Evolutionary conservation across 2,329 filamentous ascomycete genomes (phyloP).

Genomic region (Didymella arachidicola): DNA sequence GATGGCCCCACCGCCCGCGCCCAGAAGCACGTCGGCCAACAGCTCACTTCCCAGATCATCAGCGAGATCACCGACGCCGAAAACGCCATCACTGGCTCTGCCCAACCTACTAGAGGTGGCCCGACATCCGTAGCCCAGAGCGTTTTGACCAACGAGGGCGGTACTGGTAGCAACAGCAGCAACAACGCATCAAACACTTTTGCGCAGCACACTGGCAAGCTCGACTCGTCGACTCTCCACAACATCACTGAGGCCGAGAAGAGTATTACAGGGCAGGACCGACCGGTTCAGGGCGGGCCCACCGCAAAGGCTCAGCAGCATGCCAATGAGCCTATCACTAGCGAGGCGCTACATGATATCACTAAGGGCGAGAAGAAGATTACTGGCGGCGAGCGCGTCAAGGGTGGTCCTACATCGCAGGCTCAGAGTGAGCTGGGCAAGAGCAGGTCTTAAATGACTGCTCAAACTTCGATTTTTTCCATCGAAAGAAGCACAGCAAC

Average conservation of each 20-base stretch:
- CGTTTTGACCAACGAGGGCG: slow-evolving; percentile 8
- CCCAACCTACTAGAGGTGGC: slow-evolving; percentile 46
- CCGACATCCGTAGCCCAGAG: slow-evolving; percentile 52
- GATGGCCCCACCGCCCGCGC: slow-evolving; percentile 54
- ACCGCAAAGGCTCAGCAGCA: slow-evolving; percentile 44
- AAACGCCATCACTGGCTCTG: slow-evolving; percentile 50
- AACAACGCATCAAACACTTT: slow-evolving; percentile 9
- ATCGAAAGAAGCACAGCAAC: neutral
- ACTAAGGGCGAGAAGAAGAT: slow-evolving; percentile 46
- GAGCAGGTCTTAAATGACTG: slow-evolving; percentile 25
- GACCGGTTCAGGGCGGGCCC: slow-evolving; percentile 34
- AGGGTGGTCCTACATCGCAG: slow-evolving; percentile 40
- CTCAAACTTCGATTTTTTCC: neutral
- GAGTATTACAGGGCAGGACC: slow-evolving; percentile 32
- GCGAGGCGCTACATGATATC: slow-evolving; percentile 44
- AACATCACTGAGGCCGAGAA: slow-evolving; percentile 45
- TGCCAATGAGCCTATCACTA: slow-evolving; percentile 40
- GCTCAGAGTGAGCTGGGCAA: slow-evolving; percentile 47
- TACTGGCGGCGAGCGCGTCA: slow-evolving; percentile 43
- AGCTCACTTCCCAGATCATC: slow-evolving; percentile 46
- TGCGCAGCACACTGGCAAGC: slow-evolving; percentile 27
- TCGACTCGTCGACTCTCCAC: slow-evolving; percentile 38
- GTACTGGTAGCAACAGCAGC: neutral
- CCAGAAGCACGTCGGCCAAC: slow-evolving; percentile 48
- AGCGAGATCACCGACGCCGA: slow-evolving; percentile 55